Evolutionary conservation across 2,329 filamentous ascomycete species (phyloP).

Genomic region (Pseudopyrenochaeta lycopersici): DNA sequence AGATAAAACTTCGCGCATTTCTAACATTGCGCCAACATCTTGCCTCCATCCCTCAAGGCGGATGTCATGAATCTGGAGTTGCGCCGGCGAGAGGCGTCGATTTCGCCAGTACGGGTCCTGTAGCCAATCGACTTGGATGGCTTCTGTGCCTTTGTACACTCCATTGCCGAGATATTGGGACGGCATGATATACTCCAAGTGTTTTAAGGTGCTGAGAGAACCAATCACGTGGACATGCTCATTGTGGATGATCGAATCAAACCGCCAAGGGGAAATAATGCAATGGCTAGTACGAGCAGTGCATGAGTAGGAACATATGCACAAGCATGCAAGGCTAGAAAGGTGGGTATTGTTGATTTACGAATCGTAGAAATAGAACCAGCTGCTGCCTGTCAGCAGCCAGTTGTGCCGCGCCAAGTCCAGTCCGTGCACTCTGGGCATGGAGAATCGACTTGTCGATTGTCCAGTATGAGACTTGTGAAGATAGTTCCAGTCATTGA

Average conservation of each 20-base stretch:
- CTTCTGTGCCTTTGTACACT: constrained; percentile 27
- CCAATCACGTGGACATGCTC: too few species aligned
- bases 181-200: constrained; percentile 1
- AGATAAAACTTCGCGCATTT: constrained; percentile 48
- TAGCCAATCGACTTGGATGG: constrained; percentile 42
- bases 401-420: too few species aligned
- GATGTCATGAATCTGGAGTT: constrained; percentile 52
- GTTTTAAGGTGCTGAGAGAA: not conserved
- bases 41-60: constrained; percentile 44
- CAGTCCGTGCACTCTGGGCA: too few species aligned
- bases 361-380: too few species aligned
- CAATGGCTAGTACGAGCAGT: too few species aligned
- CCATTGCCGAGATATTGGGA: constrained; percentile 4
- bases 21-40: constrained; percentile 48
- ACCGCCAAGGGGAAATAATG: too few species aligned
- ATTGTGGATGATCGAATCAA: too few species aligned
- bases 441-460: not conserved
- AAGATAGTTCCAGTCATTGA: not conserved
- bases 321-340: too few species aligned
- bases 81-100: constrained; percentile 51
- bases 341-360: too few species aligned
- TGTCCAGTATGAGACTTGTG: not conserved
- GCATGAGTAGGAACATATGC: too few species aligned
- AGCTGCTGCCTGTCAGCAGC: too few species aligned
- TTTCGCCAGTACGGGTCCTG: constrained; percentile 48